Evolutionary conservation across 257 asterid species (phyloP).

Genomic region (Nicotiana noctiflora): DNA sequence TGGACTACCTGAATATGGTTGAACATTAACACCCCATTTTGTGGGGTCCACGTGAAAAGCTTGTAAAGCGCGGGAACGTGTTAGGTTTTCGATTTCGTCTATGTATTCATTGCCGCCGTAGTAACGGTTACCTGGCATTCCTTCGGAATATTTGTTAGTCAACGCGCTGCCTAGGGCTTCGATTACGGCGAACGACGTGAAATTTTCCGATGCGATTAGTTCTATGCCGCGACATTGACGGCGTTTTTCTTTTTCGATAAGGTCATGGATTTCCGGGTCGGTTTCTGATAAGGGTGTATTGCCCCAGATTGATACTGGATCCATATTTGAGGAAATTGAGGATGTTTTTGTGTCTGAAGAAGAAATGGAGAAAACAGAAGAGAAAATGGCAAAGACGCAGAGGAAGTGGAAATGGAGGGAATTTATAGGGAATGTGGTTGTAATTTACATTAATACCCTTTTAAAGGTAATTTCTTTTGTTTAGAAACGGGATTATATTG

Average conservation of each 20-base stretch:
- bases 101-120: slow-evolving; percentile 39
- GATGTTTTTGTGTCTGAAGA: not conserved
- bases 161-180: slow-evolving; percentile 38
- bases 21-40: slow-evolving; percentile 45
- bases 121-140: slow-evolving; percentile 41
- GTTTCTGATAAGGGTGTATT: slow-evolving; percentile 23
- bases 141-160: slow-evolving; percentile 43
- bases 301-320: slow-evolving; percentile 37
- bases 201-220: slow-evolving; percentile 44
- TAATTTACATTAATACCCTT: not conserved
- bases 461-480: not conserved
- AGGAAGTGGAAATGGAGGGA: not conserved
- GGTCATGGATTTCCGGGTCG: slow-evolving; percentile 39
- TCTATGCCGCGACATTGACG: slow-evolving; percentile 45
- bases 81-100: slow-evolving; percentile 36
- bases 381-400: not conserved
- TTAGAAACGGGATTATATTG: no score
- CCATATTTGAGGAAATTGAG: slow-evolving; percentile 21
- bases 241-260: slow-evolving; percentile 38
- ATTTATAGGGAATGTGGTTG: not conserved
- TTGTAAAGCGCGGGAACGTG: slow-evolving; percentile 34
- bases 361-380: not conserved
- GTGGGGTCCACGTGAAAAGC: slow-evolving; percentile 35
- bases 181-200: slow-evolving; percentile 45
- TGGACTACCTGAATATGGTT: slow-evolving; percentile 37